Percentiles rank a stretch among this genome's conserved stretches.
These are phyloP conservation scores for Blepharisma japonicum DNA, from an alignment of 73 alveolate genomes.

Conservation along the genomic window DNA sequence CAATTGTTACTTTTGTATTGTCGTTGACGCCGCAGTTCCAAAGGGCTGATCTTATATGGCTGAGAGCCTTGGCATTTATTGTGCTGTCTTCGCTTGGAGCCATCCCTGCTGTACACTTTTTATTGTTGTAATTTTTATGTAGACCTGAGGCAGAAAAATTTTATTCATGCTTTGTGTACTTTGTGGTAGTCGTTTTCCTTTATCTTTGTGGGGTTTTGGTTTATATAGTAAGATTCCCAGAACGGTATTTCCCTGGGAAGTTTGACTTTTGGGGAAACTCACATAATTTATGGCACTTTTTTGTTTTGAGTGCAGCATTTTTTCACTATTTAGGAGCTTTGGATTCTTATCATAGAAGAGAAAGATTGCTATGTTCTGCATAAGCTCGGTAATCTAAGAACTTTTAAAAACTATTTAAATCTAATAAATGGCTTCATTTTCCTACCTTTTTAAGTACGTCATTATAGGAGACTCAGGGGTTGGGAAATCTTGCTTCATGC, in stretches of 20 bases:
- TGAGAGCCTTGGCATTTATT: constrained; percentile 74
- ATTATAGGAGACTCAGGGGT: constrained; percentile 81
- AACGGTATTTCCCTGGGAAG: constrained; percentile 74
- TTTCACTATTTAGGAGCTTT: constrained; percentile 52
- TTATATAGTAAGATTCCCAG: constrained; percentile 78
- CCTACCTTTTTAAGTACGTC: constrained; percentile 63
- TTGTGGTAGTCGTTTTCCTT: constrained; percentile 73
- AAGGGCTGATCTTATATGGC: constrained; percentile 62
- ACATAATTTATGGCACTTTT: constrained; percentile 58
- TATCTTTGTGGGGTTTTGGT: constrained; percentile 75
- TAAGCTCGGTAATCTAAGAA: no score
- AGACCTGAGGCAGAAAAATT: constrained; percentile 31
- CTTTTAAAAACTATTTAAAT: no score
- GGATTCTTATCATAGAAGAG: constrained; percentile 24
- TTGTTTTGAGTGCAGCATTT: constrained; percentile 52
- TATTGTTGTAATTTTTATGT: constrained; percentile 27
- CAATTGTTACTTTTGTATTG: constrained; percentile 59
- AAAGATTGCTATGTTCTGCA: no score
- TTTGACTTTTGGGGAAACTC: constrained; percentile 69
- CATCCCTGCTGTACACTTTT: constrained; percentile 67
- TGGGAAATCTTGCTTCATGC: constrained; percentile 86
- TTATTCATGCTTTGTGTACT: constrained; percentile 46
- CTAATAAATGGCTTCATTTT: constrained; percentile 36
- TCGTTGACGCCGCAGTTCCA: constrained; percentile 74
- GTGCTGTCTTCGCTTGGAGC: constrained; percentile 76